Percentiles rank a stretch among this genome's conserved stretches.
phyloP scores from a whole-genome alignment of 495 filamentous ascomycete species.

The Penicillium silybi region DNA sequence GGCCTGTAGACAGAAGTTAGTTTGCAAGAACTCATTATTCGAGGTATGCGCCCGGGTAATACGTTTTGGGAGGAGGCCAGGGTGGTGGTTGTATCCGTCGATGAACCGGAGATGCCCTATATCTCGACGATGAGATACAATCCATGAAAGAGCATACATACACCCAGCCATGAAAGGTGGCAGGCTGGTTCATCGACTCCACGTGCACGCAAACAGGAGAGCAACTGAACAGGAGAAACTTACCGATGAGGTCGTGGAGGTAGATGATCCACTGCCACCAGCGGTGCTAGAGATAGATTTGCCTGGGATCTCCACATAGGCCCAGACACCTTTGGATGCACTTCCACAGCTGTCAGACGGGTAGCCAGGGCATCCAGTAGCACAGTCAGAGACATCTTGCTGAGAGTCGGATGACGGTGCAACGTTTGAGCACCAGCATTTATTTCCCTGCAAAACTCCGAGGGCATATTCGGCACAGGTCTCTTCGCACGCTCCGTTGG shows the following conservation, averaged over 20 bases:
- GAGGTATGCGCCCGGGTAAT: conserved; percentile 1
- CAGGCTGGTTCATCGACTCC: conserved; percentile 3
- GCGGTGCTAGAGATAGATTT: conserved; percentile 35
- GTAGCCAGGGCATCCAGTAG: conserved; percentile 62
- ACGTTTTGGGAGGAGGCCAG: conserved; percentile 12
- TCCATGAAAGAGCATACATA: conserved; percentile 14
- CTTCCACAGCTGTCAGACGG: conserved; percentile 62
- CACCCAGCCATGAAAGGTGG: conserved; percentile 5
- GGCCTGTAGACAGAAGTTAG: conserved; percentile 18
- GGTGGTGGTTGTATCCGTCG: conserved; percentile 8
- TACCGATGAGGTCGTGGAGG: conserved; percentile 29
- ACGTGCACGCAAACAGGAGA: background rate
- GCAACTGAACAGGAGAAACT: background rate
- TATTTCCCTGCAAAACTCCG: conserved; percentile 57
- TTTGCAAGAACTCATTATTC: background rate
- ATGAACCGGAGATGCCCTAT: conserved; percentile 16
- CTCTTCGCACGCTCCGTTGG: conserved; percentile 57
- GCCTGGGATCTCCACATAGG: conserved; percentile 45
- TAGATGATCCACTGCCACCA: conserved; percentile 19
- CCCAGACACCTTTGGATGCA: conserved; percentile 48
- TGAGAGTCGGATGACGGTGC: conserved; percentile 47
- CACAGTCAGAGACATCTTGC: conserved; percentile 44
- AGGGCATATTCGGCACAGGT: conserved; percentile 63
- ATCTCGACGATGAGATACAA: conserved; percentile 15
- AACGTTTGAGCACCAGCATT: conserved; percentile 77